phyloP scores from a whole-genome alignment of 306 rosid genomes.

The barrel medic (Medicago truncatula) region DNA sequence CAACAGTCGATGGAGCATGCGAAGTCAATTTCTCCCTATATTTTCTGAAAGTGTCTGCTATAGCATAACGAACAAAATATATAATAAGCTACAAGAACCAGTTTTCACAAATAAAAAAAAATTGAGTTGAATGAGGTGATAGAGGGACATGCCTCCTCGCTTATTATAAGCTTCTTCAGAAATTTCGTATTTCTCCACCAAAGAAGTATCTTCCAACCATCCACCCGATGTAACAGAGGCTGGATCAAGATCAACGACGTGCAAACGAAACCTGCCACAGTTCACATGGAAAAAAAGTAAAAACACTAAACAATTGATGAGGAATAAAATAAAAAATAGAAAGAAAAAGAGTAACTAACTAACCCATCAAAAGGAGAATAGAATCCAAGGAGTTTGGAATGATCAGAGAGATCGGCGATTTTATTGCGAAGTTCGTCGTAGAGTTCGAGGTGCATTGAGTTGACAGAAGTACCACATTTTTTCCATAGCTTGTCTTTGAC shows the following conservation, averaged over 20 bases:
- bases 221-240: conserved; percentile 91
- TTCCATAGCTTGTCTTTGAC: conserved; percentile 86
- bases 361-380: conserved; percentile 90
- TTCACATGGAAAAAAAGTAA: conserved; percentile 25
- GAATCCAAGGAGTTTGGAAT: conserved; percentile 70
- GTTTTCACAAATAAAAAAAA: not conserved
- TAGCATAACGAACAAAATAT: conserved; percentile 23
- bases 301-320: conserved; percentile 27
- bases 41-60: conserved; percentile 78
- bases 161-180: conserved; percentile 85
- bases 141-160: conserved; percentile 61
- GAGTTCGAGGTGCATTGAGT: conserved; percentile 77
- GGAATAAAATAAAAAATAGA: not conserved
- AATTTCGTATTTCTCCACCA: conserved; percentile 82
- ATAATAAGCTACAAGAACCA: conserved; percentile 27
- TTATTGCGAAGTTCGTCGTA: conserved; percentile 68
- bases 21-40: conserved; percentile 75
- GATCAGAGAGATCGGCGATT: conserved; percentile 64
- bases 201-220: conserved; percentile 94
- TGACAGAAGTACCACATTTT: conserved; percentile 79
- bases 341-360: not conserved
- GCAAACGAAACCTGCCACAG: conserved; percentile 68
- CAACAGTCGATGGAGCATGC: conserved; percentile 62
- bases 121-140: not conserved
- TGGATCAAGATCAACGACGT: conserved; percentile 83